phyloP scores from a whole-genome alignment of 2,329 filamentous ascomycete genomes.

The Pyrenophora seminiperda region DNA sequence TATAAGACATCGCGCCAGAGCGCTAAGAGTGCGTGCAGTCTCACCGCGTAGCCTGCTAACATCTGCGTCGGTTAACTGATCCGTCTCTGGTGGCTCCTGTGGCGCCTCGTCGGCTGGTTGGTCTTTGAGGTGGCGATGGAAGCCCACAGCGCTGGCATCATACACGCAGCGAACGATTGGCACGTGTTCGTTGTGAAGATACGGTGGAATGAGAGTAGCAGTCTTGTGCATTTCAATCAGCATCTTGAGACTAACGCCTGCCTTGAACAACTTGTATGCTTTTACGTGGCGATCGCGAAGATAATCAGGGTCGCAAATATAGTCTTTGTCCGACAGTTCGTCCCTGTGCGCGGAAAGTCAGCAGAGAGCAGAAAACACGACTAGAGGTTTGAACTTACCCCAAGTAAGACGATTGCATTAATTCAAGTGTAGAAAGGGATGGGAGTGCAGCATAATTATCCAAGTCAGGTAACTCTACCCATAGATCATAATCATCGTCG shows the following conservation, averaged over 20 bases:
- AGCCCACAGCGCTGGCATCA: conserved; percentile 54
- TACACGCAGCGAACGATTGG: conserved; percentile 36
- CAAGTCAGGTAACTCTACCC: conserved; percentile 34
- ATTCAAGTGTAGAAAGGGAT: conserved; percentile 36
- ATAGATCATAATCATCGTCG: conserved; percentile 30
- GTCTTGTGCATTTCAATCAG: conserved; percentile 32
- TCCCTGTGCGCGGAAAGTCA: conserved; percentile 8
- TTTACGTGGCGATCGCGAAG: conserved; percentile 35
- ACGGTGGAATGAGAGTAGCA: conserved; percentile 37
- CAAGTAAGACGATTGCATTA: conserved; percentile 29
- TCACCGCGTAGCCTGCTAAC: conserved; percentile 20
- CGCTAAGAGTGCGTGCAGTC: conserved; percentile 12
- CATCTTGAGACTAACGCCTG: conserved; percentile 36
- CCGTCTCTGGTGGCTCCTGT: conserved; percentile 27
- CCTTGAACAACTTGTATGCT: conserved; percentile 33
- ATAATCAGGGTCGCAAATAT: conserved; percentile 33
- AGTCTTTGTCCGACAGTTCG: conserved; percentile 14
- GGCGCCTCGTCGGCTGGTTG: background rate
- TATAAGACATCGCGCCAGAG: conserved; percentile 18
- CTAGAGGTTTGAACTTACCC: conserved; percentile 4
- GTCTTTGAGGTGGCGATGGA: conserved; percentile 26
- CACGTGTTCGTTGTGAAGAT: conserved; percentile 35
- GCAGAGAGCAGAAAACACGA: background rate
- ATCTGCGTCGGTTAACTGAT: conserved; percentile 27
- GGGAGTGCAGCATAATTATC: conserved; percentile 32